Evolutionary conservation across 768 basidiomycete species (phyloP).

Genomic region (Lactifluus piperatus): DNA sequence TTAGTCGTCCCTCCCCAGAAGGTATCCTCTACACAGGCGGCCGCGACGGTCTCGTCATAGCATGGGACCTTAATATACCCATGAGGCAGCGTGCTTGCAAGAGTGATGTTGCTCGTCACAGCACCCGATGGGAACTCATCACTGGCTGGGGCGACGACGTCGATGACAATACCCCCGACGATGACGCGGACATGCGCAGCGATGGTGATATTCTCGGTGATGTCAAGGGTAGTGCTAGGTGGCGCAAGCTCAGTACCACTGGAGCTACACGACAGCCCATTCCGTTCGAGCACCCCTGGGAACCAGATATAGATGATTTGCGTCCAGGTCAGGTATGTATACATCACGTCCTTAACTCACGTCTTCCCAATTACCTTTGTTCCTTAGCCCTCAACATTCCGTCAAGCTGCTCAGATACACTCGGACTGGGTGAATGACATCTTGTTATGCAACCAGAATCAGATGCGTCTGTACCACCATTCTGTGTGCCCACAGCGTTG

Average conservation of each 20-base stretch:
- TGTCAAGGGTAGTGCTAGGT: conserved; percentile 36
- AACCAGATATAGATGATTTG: conserved; percentile 52
- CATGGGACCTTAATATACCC: conserved; percentile 74
- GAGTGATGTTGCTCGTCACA: conserved; percentile 22
- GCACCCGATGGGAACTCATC: conserved; percentile 65
- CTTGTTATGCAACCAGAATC: conserved; percentile 83
- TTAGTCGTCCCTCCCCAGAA: conserved; percentile 57
- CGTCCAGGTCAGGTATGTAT: conserved; percentile 41
- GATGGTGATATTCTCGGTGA: conserved; percentile 77
- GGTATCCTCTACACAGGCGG: conserved; percentile 90
- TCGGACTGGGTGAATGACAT: conserved; percentile 98
- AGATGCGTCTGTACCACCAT: conserved; percentile 49
- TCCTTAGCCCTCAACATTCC: conserved; percentile 51
- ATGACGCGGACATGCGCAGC: conserved; percentile 48
- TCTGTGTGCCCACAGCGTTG: background rate
- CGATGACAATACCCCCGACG: conserved; percentile 57
- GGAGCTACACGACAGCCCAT: conserved; percentile 26
- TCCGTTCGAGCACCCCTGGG: conserved; percentile 72
- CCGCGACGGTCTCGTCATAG: conserved; percentile 78
- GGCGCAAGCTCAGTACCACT: conserved; percentile 29
- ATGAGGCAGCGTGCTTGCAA: conserved; percentile 40
- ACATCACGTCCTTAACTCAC: background rate
- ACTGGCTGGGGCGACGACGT: conserved; percentile 77
- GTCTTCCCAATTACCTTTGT: background rate
- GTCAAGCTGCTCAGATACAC: conserved; percentile 84